phyloP scores from a whole-genome alignment of 257 asterid species.

The Jacaranda mimosifolia region DNA sequence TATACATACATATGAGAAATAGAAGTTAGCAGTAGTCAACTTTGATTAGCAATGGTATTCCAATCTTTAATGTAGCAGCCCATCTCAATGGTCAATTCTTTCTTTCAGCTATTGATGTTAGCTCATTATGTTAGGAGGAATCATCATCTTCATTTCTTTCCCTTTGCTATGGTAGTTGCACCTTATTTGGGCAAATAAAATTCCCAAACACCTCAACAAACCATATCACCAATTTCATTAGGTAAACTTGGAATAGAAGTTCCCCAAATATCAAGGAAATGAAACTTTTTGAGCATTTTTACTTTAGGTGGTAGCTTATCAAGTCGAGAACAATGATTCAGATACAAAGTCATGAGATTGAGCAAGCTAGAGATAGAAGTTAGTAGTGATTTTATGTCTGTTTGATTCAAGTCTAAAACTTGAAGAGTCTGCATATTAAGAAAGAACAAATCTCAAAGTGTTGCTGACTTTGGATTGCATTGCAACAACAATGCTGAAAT shows the following conservation, averaged over 20 bases:
- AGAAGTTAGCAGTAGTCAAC: constrained; percentile 31
- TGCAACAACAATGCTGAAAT: constrained; percentile 30
- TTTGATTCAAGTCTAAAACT: constrained; percentile 34
- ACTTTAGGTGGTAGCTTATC: constrained; percentile 18
- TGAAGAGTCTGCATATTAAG: constrained; percentile 21
- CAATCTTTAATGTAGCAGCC: constrained; percentile 5
- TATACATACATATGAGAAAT: constrained; percentile 30
- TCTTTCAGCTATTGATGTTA: constrained; percentile 33
- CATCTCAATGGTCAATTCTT: constrained; percentile 26
- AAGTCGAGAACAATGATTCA: constrained; percentile 32
- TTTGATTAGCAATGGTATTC: constrained; percentile 1
- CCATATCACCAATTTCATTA: constrained; percentile 3
- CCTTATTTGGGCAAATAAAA: constrained; percentile 9
- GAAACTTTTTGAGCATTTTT: constrained; percentile 9
- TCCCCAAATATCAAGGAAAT: constrained; percentile 38
- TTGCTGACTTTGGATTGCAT: not conserved
- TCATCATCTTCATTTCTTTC: not conserved
- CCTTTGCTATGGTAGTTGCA: not conserved
- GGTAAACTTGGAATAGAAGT: constrained; percentile 25
- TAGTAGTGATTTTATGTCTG: constrained; percentile 26
- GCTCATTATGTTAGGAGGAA: constrained; percentile 2
- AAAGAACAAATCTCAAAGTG: constrained; percentile 28
- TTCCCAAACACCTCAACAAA: constrained; percentile 32
- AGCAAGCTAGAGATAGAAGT: constrained; percentile 25
- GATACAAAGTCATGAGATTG: constrained; percentile 25